Base-by-base conservation (phyloP, 768 basidiomycete genomes). In the Astraeus odoratus region DNA sequence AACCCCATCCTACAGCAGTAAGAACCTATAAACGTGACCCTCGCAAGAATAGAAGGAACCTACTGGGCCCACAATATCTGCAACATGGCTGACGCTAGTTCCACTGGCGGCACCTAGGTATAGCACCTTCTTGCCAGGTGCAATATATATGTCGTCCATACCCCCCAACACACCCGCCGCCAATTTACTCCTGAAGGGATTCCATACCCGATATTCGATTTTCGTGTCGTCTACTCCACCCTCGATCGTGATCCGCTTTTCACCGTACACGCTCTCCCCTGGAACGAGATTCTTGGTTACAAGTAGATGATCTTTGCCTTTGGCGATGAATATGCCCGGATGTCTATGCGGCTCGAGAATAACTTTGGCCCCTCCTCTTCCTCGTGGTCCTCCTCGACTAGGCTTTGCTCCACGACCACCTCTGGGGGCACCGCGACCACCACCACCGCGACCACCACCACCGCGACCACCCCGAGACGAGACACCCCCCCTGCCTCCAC, bases 231-330 rank as follows among this genome's bases (percentile, higher is more conserved):
- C 86, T 16, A 73, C 77, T 35, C 75, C 81, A 16, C 69, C 71
- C 12, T 93, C 90, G 58, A 97, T 78, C 13, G 84, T 80, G 66
- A 97, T 92, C 61, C 95, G 77, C 73, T 99, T 99, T 68, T 99
- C 96, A 49, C 96, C 96, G 64, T 99, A 99, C 8, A 99, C 95
- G 6, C 87, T 86, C 62, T 98, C 96, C 37, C 96, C 96, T 1
- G 96, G 96, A 31, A 89, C 92, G 63, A 99, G 78, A 67, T 97
- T 98, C 71, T 93, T 92, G 30, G 96, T 98, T 66, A 99, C 96
- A 53, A 99, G 73, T 67, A 98, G 78, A 57, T 89, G 84, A 58
- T 98, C 96, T 69, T 99, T 98, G 66, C 93, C 94, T 66, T 88
- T 88, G 47, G 96, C 96, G 59, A 99, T 86, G 72, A 97, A 99